Base-by-base conservation (phyloP, 1,139 yeast species). In the Lodderomyces elongisporus region DNA sequence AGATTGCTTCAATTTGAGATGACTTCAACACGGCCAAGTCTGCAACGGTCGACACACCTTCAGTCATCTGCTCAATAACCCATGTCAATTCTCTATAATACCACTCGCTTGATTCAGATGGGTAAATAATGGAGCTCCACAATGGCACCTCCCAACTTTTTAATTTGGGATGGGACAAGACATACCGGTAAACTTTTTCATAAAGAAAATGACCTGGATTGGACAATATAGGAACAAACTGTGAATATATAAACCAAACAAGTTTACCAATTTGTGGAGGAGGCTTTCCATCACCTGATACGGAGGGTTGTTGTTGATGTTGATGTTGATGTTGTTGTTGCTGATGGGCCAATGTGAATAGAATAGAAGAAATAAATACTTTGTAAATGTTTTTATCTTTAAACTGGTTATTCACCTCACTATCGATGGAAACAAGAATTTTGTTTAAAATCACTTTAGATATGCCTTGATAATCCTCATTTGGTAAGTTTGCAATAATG, bases 131-230 rank as follows among this genome's bases (percentile, higher is more conserved):
- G 3, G 70, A 56, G 27, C 65, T 66, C 50, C 66, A 76, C 36
- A 88, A 52, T 2, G 96, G 96, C 21, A 88, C 54, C 25, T 84
- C 91, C 38, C 61, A 63, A 1, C 60, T 44, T 39, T 70, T 69
- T 28, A 85, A 56, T 5, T 62, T 60, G 7, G 85, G 81, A 22
- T 75, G 74, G 3, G 75, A 62, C 30, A 82, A 59, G 7, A 83
- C 63, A 62, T 74, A 82, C 44, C 79, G 68, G 48, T 69, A 75
- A 0, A 77, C 74, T 41, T 76, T 74, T 42, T 85, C 95, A 52
- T 82, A 85, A 29, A 89, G 54, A 49, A 61, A 72, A 53, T 74
- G 93, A n/a, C 74, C 79, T 1, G 88, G 96, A 52, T 75, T 78
- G 6, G 69, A 52, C 37, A 85, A 52, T 2, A 85, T 62, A 4